Conservation (phyloP, 2,329 filamentous ascomycete species). For the Fusarium sp. region DNA sequence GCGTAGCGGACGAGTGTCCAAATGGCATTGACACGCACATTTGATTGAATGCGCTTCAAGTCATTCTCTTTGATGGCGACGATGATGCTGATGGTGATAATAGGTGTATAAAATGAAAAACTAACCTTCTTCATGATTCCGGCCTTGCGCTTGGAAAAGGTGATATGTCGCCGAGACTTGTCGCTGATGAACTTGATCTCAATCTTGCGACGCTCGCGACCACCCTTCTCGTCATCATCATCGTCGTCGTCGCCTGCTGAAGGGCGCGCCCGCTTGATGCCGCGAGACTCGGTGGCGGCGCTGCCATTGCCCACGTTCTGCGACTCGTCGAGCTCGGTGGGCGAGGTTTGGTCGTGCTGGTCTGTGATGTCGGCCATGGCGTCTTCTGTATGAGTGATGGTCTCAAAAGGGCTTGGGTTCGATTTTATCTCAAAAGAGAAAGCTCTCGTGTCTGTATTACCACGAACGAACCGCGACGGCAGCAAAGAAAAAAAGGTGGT, state of each 20-base stretch:
- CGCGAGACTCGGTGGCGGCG: conserved; percentile 76
- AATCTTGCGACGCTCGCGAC: conserved; percentile 98
- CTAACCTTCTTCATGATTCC: conserved; percentile 99
- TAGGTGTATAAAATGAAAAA: background rate
- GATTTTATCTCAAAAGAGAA: conserved; percentile 38
- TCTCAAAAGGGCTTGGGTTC: conserved; percentile 41
- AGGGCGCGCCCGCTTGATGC: conserved; percentile 89
- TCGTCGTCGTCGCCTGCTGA: conserved; percentile 92
- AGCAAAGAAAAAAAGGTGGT: conserved; percentile 65
- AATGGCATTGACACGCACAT: background rate
- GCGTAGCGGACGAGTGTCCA: background rate
- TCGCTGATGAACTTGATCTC: conserved; percentile 99
- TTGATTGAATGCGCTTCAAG: background rate
- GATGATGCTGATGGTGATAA: background rate
- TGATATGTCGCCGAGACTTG: conserved; percentile 99
- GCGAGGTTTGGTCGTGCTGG: conserved; percentile 81
- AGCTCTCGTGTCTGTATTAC: conserved; percentile 53
- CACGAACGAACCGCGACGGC: conserved; percentile 46
- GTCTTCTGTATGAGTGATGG: conserved; percentile 19
- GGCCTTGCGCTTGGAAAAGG: conserved; percentile 99
- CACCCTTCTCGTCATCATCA: conserved; percentile 97
- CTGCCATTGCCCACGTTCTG: conserved; percentile 81
- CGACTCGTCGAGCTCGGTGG: conserved; percentile 78
- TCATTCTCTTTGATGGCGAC: background rate
- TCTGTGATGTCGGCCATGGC: conserved; percentile 83